Evolutionary conservation across 1,284 basidiomycete species (phyloP), one percentile per base, ranked within the genome.

Genomic region (Ceratobasidium sp.): DNA sequence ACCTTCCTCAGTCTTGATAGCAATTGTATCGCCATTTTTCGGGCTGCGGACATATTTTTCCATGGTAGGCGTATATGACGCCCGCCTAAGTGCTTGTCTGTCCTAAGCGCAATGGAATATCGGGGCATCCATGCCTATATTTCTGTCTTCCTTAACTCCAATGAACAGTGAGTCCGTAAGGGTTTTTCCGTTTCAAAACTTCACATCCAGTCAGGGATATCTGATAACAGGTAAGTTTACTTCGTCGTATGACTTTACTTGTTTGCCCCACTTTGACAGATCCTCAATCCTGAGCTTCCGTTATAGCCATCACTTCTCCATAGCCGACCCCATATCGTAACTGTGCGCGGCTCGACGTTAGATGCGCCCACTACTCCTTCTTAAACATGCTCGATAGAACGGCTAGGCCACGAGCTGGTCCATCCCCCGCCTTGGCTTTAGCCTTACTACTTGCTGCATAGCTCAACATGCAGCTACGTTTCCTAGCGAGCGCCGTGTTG

Each of bases 391-490:
- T 23, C 33, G 23, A 37, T 17, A 17, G n/a, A 15, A 7, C 7
- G 20, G 23, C 65, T 51, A 23, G 11, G 53, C 53, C 53, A 23
- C 13, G 42, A 45, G 53, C 31, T 56, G n/a, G n/a, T n/a, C n/a
- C n/a, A n/a, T n/a, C n/a, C n/a, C n/a, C n/a, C n/a, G n/a, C n/a
- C n/a, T n/a, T n/a, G n/a, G 53, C 20, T 42, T 42, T 39, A n/a
- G 61, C 61, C 35, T 23, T n/a, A 20, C 68, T 23, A 49, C 23
- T 42, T 51, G 26, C 3, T 10, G 28, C 11, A 2, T 33, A 28
- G 11, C n/a, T 17, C 64, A 66, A 51, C 2, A 66, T 66, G 64
- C 26, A 66, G 23, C 11, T 66, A n/a, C 45, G 47, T n/a, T n/a
- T 23, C 28, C n/a, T 35, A 33, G 31, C 26, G 28, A 49, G 23